Evolutionary conservation across 129 eudicot genomes (phyloP).

Genomic region (Artemisia argyi): DNA sequence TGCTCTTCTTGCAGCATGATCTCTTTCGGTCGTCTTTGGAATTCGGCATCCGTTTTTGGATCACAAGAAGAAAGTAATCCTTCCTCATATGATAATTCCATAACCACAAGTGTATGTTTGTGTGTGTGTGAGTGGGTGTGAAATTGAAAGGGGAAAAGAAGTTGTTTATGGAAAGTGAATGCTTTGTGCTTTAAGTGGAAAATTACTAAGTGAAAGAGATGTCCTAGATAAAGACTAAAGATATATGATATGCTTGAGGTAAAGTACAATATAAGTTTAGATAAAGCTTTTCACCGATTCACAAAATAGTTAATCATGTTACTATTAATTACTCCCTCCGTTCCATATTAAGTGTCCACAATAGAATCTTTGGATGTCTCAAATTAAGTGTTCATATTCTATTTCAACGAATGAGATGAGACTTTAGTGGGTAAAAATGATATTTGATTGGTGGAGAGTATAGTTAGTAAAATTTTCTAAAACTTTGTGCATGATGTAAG

Average conservation of each 20-base stretch:
- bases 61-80: constrained; percentile 14
- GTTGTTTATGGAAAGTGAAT: constrained; percentile 31
- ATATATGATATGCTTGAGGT: constrained; percentile 25
- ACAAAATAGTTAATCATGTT: constrained; percentile 17
- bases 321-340: not conserved
- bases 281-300: constrained; percentile 42
- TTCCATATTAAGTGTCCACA: no score
- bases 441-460: no score
- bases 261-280: constrained; percentile 32
- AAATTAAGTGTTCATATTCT: no score
- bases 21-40: constrained; percentile 15
- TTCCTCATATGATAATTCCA: constrained; percentile 25
- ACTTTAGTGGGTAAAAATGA: no score
- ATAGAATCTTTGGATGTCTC: no score
- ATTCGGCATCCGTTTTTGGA: constrained; percentile 21
- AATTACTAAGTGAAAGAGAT: constrained; percentile 36
- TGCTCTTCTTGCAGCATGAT: constrained; percentile 10
- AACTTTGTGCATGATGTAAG: no score
- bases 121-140: constrained; percentile 28
- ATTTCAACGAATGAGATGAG: no score
- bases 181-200: constrained; percentile 46
- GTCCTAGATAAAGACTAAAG: constrained; percentile 34
- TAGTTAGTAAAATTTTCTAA: no score
- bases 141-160: constrained; percentile 33
- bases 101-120: not conserved